Conservation (phyloP, 306 rosid species). For the Gillenia trifoliata region DNA sequence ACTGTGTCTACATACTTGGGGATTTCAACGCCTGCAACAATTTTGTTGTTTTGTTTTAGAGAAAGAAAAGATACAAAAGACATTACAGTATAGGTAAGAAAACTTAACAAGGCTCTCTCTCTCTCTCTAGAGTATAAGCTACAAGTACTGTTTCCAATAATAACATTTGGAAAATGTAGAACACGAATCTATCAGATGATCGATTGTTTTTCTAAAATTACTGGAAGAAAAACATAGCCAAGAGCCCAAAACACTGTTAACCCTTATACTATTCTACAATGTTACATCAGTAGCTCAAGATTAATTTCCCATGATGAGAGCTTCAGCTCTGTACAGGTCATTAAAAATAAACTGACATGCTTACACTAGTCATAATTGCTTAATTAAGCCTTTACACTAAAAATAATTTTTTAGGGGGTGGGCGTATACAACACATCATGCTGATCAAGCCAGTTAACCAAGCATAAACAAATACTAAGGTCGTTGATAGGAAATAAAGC, state of each 20-base stretch:
- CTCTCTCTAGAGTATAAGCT: background rate
- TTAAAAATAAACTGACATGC: background rate
- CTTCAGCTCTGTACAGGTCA: background rate
- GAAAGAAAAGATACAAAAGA: background rate
- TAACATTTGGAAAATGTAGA: background rate
- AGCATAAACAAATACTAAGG: background rate
- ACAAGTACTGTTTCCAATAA: background rate
- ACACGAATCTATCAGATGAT: background rate
- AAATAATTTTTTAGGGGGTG: background rate
- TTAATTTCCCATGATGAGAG: background rate
- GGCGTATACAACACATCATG: background rate
- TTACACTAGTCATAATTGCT: background rate
- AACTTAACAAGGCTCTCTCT: background rate
- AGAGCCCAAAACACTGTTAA: background rate
- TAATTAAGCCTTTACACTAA: background rate
- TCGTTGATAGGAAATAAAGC: background rate
- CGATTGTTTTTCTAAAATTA: background rate
- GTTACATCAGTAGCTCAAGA: background rate
- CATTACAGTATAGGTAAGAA: background rate
- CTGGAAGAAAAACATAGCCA: background rate
- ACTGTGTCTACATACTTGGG: constrained; percentile 93
- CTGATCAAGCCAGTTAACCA: background rate
- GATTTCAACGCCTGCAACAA: constrained; percentile 66
- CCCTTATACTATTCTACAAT: too few species aligned
- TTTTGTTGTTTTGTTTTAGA: background rate